A percentile compares a stretch with the other conserved stretches of the same genome.
Evolutionary conservation across 73 alveolate species (phyloP).

Genomic region (Paramecium caudatum): DNA sequence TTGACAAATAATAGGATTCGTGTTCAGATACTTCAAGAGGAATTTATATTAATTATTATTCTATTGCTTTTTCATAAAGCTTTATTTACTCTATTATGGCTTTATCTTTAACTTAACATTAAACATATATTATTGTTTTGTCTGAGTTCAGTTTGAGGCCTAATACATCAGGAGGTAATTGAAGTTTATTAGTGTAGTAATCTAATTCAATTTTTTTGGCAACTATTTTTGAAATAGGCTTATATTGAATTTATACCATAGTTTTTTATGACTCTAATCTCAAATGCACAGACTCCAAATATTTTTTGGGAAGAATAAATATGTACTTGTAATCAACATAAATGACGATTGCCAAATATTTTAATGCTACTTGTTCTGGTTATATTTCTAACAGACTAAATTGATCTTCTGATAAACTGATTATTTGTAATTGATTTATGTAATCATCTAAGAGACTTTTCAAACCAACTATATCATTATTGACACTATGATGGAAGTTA

Average conservation of each 20-base stretch:
- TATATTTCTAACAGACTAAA: not conserved
- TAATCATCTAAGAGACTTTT: not conserved
- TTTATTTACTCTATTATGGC: not conserved
- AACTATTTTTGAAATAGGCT: not conserved
- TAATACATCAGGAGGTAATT: not conserved
- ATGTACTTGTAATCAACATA: not conserved
- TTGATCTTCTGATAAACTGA: not conserved
- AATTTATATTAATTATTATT: not conserved
- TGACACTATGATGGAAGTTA: not conserved
- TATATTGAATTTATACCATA: not conserved
- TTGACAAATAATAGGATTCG: no score
- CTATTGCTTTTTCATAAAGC: not conserved
- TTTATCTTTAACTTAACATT: not conserved
- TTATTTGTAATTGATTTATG: not conserved
- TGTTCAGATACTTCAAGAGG: not conserved
- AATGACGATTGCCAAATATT: not conserved
- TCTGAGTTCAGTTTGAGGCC: not conserved
- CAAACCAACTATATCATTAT: constrained; percentile 6
- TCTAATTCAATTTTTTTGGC: not conserved
- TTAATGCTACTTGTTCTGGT: not conserved
- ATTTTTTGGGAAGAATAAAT: not conserved
- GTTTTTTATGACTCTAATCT: not conserved
- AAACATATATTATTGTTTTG: not conserved
- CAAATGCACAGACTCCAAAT: not conserved
- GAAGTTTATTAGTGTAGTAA: not conserved